Evolutionary conservation across 495 filamentous ascomycete genomes (phyloP), one percentile per base, ranked within the genome.

Genomic region (Hypoxylon intermedium): DNA sequence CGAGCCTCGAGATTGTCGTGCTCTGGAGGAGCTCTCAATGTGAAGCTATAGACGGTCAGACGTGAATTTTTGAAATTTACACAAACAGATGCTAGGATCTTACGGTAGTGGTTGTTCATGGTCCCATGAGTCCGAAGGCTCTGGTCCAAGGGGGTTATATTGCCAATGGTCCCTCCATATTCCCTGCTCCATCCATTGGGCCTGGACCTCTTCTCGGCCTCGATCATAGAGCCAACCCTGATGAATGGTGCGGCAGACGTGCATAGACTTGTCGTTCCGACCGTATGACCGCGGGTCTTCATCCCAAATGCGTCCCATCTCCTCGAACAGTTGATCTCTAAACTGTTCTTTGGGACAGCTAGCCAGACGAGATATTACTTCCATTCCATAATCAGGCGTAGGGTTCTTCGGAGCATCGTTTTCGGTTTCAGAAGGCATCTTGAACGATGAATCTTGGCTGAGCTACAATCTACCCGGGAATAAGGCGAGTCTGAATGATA

Each of bases 181-280:
- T n/a, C 62, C 62, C 30, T 71, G 68, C 62, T 69, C 59, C 0
- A 65, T 30, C 68, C 68, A 73, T 11, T 52, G 50, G 34, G 55
- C 56, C 38, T 58, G 54, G 11, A 70, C 30, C 13, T n/a, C 36
- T 51, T 58, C 16, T 6, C 16, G 11, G 30, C 52, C 59, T 11
- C 18, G 26, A 15, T 53, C 20, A 13, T 48, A 37, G 9, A 40
- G 40, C 46, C 28, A 47, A 6, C 52, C 37, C 0, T 24, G 37
- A 20, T 13, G 16, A 34, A 53, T 43, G 2, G n/a, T 9, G 11
- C 9, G 9, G 13, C 20, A 23, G 16, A 49, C n/a, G 12, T 40
- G 33, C 26, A n/a, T 36, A 9, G 19, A 3, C 26, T 28, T 53
- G 21, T 59, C 40, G 11, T 7, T 19, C n/a, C 47, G 18, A 13